These are phyloP conservation scores for Quercus robur DNA, from an alignment of 306 rosid species.

Conservation along the genomic window DNA sequence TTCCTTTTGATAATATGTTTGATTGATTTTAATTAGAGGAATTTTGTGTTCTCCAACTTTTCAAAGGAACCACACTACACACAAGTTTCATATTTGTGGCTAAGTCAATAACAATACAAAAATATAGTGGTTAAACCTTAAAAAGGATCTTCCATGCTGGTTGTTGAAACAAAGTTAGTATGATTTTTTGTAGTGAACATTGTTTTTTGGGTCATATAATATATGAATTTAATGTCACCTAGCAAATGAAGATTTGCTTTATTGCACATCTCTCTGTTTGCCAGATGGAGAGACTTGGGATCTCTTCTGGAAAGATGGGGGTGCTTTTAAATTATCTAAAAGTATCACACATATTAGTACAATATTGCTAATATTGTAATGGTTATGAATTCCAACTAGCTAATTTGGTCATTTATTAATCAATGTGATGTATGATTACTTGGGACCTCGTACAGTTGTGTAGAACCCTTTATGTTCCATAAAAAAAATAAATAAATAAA, in stretches of 20 bases:
- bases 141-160: background rate
- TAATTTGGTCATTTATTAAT: background rate
- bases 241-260: background rate
- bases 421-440: constrained; percentile 39
- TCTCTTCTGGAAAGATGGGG: background rate
- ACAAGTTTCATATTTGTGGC: background rate
- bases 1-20: background rate
- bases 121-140: background rate
- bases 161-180: background rate
- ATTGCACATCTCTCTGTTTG: background rate
- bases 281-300: background rate
- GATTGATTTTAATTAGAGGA: background rate
- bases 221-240: no score
- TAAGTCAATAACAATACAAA: no score
- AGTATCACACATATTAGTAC: background rate
- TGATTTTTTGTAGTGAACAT: no score
- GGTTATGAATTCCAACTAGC: no score
- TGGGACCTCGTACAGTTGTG: constrained; percentile 48
- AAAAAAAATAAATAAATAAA: no score
- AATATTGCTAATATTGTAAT: no score
- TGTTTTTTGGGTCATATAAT: no score
- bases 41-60: constrained; percentile 20
- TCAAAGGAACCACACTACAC: background rate
- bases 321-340: no score
- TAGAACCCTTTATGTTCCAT: constrained; percentile 11